Evolutionary conservation across 345 rosid genomes (phyloP), one percentile per base, ranked within the genome.

Genomic region (Brassica rapa): DNA sequence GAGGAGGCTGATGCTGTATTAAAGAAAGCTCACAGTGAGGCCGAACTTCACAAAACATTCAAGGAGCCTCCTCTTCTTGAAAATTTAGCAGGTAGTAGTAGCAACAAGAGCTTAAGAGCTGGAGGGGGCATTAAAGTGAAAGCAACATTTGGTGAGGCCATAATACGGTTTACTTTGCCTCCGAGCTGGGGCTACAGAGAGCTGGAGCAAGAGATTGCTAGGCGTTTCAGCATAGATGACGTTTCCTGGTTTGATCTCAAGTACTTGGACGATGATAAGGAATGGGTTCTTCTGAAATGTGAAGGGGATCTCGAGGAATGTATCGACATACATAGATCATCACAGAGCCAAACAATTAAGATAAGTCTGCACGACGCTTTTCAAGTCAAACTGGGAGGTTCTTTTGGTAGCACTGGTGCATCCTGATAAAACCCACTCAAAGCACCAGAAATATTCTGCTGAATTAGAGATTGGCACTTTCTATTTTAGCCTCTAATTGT

Each of bases 261-360:
- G 82, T 90, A 88, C 77, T 68, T 90, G 79, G 94, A 90, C 55
- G 92, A 88, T 79, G 94, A 90, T 77, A 24, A 21, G 11, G 94
- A 90, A 69, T 90, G 90, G 92, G 91, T 90, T 43, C 90, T 88
- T 68, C 82, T 88, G 86, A 88, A 89, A 21, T 88, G 95, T 59
- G 90, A 90, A 71, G 88, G 85, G 0, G 95, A 90, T 78, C 90
- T 94, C 8, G 96, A 92, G 85, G 98, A 94, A 80, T 94, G 98
- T 63, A 84, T 84, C 39, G 94, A 94, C 60, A 83, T 90, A 65
- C 62, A 88, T 76, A 89, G 81, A 82, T 75, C 82, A 72, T 83
- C 81, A 19, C 85, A 66, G 65, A 80, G 77, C 64, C 83, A 73
- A 43, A 89, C 92, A 27, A 88, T 94, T 72, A 86, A 83, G 67